Percentiles rank a stretch among this genome's conserved stretches.
phyloP scores from a whole-genome alignment of 2,329 filamentous ascomycete species.

The Colletotrichum sp. region DNA sequence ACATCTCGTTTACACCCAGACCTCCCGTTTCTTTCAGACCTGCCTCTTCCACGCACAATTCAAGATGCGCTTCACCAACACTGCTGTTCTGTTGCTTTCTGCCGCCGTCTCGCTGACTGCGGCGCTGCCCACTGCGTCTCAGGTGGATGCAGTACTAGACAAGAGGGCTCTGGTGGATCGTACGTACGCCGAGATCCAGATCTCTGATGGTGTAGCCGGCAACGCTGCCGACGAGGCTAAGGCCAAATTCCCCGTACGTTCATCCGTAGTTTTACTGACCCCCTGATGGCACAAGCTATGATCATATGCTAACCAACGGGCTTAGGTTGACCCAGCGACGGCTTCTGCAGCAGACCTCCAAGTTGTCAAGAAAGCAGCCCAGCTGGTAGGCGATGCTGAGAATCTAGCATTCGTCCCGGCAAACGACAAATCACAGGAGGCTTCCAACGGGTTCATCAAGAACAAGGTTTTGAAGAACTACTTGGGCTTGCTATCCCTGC shows the following conservation, averaged over 20 bases:
- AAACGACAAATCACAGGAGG: neutral
- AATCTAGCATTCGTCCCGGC: neutral
- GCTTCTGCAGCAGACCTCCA: neutral
- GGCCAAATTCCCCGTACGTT: constrained; percentile 55
- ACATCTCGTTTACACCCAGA: neutral
- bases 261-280: neutral
- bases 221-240: constrained; percentile 58
- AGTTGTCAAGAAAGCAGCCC: neutral
- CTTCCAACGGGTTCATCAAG: constrained; percentile 42
- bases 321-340: neutral
- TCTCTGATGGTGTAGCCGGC: constrained; percentile 55
- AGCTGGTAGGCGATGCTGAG: neutral
- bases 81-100: neutral
- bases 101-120: neutral
- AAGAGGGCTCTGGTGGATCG: neutral
- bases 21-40: neutral
- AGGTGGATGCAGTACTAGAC: neutral
- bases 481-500: constrained; percentile 49
- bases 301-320: neutral
- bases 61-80: neutral
- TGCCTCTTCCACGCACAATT: neutral
- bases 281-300: neutral
- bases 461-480: constrained; percentile 65
- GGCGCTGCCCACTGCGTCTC: neutral
- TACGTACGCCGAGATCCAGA: constrained; percentile 35